Evolutionary conservation across 192 early-diverging fungal species (phyloP), one percentile per base, ranked within the genome.

Genomic region (Mortierella antarctica): DNA sequence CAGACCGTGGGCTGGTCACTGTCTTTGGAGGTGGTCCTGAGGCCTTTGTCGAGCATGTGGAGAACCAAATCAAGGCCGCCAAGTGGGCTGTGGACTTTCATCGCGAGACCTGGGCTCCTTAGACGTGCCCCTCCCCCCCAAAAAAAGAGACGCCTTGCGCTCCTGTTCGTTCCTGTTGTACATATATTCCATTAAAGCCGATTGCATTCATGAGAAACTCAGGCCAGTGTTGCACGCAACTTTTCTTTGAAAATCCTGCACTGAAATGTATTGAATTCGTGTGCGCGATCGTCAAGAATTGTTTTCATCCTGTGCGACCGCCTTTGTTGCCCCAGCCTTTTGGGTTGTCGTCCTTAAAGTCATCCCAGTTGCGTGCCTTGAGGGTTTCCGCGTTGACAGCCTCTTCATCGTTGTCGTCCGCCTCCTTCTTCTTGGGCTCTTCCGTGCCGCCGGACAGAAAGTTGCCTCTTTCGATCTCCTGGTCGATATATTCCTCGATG

Each of bases 401-500:
- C 10, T 82, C 91, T 21, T 93, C 89, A 64, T 97, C 90, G 56
- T 94, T 90, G 57, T 97, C 94, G 62, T 97, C 93, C 11, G 86
- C 74, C 48, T 90, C 91, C 13, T 81, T 79, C 72, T 93, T 92
- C 63, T 95, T 89, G 0, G 96, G 95, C 71, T 87, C 88, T 71
- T 93, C 85, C n/a, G 85, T 84, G 40, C 98, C 98, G 21, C 95
- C 95, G 21, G 84, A 87, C 49, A 99, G 90, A 42, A 98, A 90
- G 65, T 95, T 95, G 6, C 98, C 98, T 7, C 95, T 88, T 70
- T 93, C 90, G 65, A 88, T 84, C 82, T 99, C 96, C 58, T 90
- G 88, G 55, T 95, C 87, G 65, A 98, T 70, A 70, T 97, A 99
- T 83, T 98, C 94, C 53, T 99, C 98, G 56, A 99, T 90, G 0